Base-by-base conservation (phyloP, 2,329 filamentous ascomycete species). In the Epichloe scottii region DNA sequence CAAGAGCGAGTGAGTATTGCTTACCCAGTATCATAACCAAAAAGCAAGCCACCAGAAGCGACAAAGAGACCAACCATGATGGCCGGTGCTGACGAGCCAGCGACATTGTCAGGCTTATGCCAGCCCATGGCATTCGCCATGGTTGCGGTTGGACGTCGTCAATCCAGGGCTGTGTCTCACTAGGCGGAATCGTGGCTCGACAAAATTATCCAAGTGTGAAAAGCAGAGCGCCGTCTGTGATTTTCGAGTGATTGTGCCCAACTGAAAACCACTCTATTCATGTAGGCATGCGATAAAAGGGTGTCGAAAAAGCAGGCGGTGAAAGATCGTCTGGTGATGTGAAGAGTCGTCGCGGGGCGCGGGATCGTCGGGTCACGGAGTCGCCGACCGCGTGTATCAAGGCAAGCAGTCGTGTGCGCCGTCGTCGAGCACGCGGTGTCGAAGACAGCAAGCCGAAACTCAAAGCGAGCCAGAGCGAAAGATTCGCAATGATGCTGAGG, bases 91-190 rank as follows among this genome's bases (percentile, higher is more conserved):
- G 84, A 81, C 61, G 81, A 84, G 66, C 84, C 84, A 64, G 83
- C 79, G 66, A 85, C 82, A 75, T 84, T 84, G 69, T 84, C 79
- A 66, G 84, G 84, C 72, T 85, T 87, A 60, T 80, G 81, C 81
- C 80, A 84, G 70, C 78, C 77, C 78, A 81, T 81, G 77, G 77
- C 78, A 66, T 77, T 75, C 63, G 77, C 77, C 77, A 81, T 81
- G 76, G 75, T 73, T 71, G 68, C 68, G 65, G 62, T 62, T 63
- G 65, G 64, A 59, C 56, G 64, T 67, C 70, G 69, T 78, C 76
- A 78, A 72, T 72, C 74, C 66, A 68, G 65, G 63, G 61, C 60
- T 56, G 55, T 51, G 37, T 46, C 49, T 43, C 30, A 17, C 43
- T 40, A 17, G 41, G 14, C 34, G 42, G 33, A 38, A 50, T 53